Base-by-base conservation (phyloP, 2,329 filamentous ascomycete species). In the Didymellaceae sp. region DNA sequence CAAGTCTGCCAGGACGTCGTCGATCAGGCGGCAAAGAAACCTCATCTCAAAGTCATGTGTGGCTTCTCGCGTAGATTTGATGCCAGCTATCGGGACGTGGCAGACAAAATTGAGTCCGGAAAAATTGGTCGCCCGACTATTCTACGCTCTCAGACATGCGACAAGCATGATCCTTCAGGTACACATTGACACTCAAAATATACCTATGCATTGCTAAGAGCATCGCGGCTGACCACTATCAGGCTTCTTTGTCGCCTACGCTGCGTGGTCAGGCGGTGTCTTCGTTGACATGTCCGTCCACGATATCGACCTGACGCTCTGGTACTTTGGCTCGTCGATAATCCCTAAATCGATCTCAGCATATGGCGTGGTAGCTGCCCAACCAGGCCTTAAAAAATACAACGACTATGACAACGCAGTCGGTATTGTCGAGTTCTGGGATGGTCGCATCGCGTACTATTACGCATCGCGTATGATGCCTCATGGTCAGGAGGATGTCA, bases 241-340 rank as follows among this genome's bases (percentile, higher is more conserved):
- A 0, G 85, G 85, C 37, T 88, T 87, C 77, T 89, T 88, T 67
- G 84, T 89, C 45, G 77, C 80, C 16, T 89, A 88, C 70, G 84
- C 86, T 10, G 76, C 84, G 59, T 85, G 82, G 72, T 82, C 77
- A 1, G 86, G 86, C 26, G 86, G 86, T 16, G 86, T 88, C 66
- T 89, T 89, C 60, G 86, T 88, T 50, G 86, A 89, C 74, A 86
- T 83, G 74, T 84, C 82, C 43, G 84, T 89, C 62, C 86, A 89
- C 74, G 86, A 89, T 61, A 88, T 89, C 59, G 84, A 86, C 55
- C 78, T 87, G 2, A 77, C 83, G 0, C 74, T 86, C 1, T 87
- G 84, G 83, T 86, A 82, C 74, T 85, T 86, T 63, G 56, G 52
- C 6, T 28, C 32, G 56, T 62, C 39, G 57, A 58, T n/a, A 50